Evolutionary conservation across 495 filamentous ascomycete species (phyloP), one percentile per base, ranked within the genome.

Genomic region (Xylaria acuta): DNA sequence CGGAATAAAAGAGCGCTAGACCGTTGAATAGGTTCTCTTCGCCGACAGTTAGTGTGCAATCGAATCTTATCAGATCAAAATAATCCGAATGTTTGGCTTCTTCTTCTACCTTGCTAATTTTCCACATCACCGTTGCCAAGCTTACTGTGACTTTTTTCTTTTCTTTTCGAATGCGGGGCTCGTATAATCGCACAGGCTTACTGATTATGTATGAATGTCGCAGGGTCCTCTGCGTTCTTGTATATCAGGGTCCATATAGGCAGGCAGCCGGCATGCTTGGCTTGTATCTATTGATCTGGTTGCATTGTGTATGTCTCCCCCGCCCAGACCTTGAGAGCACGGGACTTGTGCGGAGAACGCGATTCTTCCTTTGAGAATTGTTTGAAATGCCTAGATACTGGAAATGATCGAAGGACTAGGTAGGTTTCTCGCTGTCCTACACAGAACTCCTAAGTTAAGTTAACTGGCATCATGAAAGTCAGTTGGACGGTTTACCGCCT

Each of bases 181-280:
- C 41, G 41, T 47, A 34, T 63, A 41, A 34, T 40, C 45, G 32
- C 32, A 60, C 58, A 40, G 27, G n/a, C 45, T 54, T n/a, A 36
- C 27, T 53, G 11, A 25, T 41, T 20, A 32, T 40, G 40, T 67
- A 51, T 22, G 32, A 67, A 67, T 53, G 64, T 32, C 64, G 41
- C 63, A 65, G 38, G 63, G 41, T 7, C 16, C 38, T 67, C 41
- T 38, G 27, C 27, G 18, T 53, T 45, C 64, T 36, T 40, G 25
- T 51, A 66, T 53, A 67, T 45, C 64, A 54, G 43, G 30, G 30
- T 45, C 40, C 64, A 67, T 38, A 67, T 51, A 38, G 43, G 43
- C 8, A 53, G 45, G 64, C 5, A 67, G n/a, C 45, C 64, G 8
- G 11, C 30, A 67, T 51, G 64, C 64, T 51, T 67, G 64, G 64